Evolutionary conservation across 1,284 basidiomycete genomes (phyloP), one percentile per base, ranked within the genome.

Genomic region (Leccinum subrobustum): DNA sequence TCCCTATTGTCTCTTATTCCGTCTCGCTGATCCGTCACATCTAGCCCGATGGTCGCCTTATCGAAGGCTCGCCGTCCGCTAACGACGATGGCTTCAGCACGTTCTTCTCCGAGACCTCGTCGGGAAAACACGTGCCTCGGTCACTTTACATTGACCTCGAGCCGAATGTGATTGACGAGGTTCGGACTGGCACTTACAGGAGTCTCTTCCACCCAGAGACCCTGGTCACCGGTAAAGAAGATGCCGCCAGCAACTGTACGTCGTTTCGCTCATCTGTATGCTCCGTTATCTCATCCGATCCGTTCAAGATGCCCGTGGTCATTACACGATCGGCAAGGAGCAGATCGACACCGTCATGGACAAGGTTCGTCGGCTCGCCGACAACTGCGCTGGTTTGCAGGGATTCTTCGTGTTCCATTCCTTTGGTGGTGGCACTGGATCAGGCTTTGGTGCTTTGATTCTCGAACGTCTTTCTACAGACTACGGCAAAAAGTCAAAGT

Each of bases 391-490:
- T 64, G 97, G 97, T 74, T 89, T 99, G 51, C 97, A 99, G 80
- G 97, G 97, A 71, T 99, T 99, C 88, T 99, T 99, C 75, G 95
- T 98, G 73, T 99, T 99, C 91, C 97, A 99, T 84, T 99, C 97
- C 56, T 98, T 98, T 76, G 97, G 97, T 77, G 97, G 97, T 79
- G 97, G 97, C 80, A 99, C 96, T 71, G 97, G 97, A 70, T 99
- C 97, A 63, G 97, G 97, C 77, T 96, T 99, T 75, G 96, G 97
- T 77, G 96, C 96, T 63, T 89, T 99, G 70, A 88, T 99, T 64
- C 89, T 99, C 63, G 97, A 99, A 82, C 90, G 95, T 70, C 89
- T 99, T 62, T 96, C 96, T 39, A 95, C 93, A 67, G 96, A 99
- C 79, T 99, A 98, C 73, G 97, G 96, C 77, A 99, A 99, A 83